Base-by-base conservation (phyloP, 352 stramenopile genomes). In the Pythium phragmiticola region DNA sequence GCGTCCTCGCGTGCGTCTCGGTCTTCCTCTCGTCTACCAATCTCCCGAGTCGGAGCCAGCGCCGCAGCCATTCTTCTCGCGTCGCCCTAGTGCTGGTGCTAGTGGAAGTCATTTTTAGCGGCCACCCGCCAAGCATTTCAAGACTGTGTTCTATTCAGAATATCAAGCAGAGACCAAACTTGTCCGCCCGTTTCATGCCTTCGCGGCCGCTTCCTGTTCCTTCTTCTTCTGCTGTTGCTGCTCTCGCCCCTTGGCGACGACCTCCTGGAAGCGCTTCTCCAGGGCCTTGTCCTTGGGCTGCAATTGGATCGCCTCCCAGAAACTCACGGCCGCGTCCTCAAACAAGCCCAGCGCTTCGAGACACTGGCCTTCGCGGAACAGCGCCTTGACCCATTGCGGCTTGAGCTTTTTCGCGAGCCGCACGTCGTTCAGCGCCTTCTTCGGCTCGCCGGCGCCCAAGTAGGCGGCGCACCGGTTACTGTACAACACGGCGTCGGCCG, bases 321-420 rank as follows among this genome's bases (percentile, higher is more conserved):
- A 83, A 4, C 82, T 77, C 28, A 74, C 82, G 4, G 85, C 85
- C 7, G 85, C 82, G 46, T 94, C 85, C 64, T 94, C 85, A 53
- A 75, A 94, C 13, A 87, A 69, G 49, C 75, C 72, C 19, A 94
- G 73, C 33, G 81, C 75, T 53, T 94, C 85, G 14, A 94, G 70
- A 60, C 83, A 92, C 76, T 94, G 83, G 16, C 83, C 83, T 66
- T 94, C 85, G n/a, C 85, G 83, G 70, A 90, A 94, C 42, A 88
- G 70, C 30, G 85, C 83, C 70, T 94, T 94, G 52, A 84, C 68
- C 85, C 85, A 94, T 30, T 94, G 72, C 2, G 85, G 85, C 66
- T 86, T 86, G 56, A 94, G 70, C 67, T 94, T 91, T 72, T 89
- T 89, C 17, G 81, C 82, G 46, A 92, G 57, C n/a, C 80, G 79